Evolutionary conservation across 441 rosid species (phyloP).

Genomic region (Pelargonium fulgidum): DNA sequence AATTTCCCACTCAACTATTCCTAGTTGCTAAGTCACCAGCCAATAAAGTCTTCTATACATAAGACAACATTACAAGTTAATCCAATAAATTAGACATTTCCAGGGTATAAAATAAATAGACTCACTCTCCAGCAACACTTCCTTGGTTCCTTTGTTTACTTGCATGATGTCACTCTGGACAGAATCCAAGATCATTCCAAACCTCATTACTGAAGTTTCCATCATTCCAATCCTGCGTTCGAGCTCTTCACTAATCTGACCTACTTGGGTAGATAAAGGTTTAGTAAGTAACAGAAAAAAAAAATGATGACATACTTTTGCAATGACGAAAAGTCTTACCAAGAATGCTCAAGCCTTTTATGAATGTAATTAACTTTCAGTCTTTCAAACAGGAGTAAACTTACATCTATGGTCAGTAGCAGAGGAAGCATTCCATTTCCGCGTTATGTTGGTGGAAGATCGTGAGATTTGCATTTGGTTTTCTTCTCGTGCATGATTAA

Average conservation of each 20-base stretch:
- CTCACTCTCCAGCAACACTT: conserved; percentile 64
- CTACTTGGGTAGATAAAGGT: conserved; percentile 34
- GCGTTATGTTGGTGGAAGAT: conserved; percentile 39
- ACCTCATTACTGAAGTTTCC: conserved; percentile 71
- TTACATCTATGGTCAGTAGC: conserved; percentile 52
- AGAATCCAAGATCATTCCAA: conserved; percentile 71
- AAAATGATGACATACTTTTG: conserved; percentile 3
- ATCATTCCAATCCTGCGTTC: conserved; percentile 61
- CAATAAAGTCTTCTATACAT: not conserved
- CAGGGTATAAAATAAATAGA: conserved; percentile 16
- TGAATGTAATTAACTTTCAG: not conserved
- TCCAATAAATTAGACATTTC: not conserved
- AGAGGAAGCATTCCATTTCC: conserved; percentile 56
- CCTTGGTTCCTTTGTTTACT: conserved; percentile 70
- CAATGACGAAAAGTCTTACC: not conserved
- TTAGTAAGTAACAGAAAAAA: conserved; percentile 9
- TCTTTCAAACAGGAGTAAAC: conserved; percentile 11
- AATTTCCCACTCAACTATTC: not conserved
- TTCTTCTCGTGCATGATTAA: conserved; percentile 52
- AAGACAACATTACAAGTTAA: not conserved
- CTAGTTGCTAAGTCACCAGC: conserved; percentile 11
- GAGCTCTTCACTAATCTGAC: conserved; percentile 62
- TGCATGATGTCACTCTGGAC: conserved; percentile 81
- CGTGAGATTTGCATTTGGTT: conserved; percentile 49
- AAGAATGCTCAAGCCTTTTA: not conserved